These are phyloP conservation scores for Hypoxylon cercidicola DNA, from an alignment of 495 filamentous ascomycete genomes.

Conservation along the genomic window DNA sequence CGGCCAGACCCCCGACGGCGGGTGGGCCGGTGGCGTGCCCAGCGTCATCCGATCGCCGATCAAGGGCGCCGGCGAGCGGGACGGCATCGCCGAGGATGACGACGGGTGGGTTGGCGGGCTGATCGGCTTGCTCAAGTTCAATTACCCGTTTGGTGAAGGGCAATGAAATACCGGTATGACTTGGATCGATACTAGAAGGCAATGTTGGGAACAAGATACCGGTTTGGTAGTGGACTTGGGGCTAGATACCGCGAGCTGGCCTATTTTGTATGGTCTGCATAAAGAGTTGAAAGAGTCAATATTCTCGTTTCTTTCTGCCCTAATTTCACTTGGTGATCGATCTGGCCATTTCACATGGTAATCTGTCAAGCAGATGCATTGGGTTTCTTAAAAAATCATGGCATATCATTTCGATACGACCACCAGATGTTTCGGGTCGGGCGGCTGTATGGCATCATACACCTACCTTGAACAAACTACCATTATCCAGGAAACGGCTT, in stretches of 20 bases:
- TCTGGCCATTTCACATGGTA: neutral
- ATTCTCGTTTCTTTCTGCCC: neutral
- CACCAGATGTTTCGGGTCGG: too few species aligned
- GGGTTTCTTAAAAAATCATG: too few species aligned
- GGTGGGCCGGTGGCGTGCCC: constrained; percentile 74
- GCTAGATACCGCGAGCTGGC: neutral
- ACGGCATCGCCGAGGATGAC: constrained; percentile 69
- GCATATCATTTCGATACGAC: too few species aligned
- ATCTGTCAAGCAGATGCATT: too few species aligned
- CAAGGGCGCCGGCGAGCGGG: constrained; percentile 49
- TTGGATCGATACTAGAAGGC: neutral
- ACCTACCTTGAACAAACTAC: too few species aligned
- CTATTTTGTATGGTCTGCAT: neutral
- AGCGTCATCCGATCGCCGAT: constrained; percentile 68
- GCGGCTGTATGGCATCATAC: too few species aligned
- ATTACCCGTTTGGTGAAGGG: constrained; percentile 90
- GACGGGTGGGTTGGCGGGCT: constrained; percentile 97
- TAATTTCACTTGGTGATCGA: neutral
- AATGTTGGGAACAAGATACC: neutral
- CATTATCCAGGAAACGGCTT: too few species aligned
- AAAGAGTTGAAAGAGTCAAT: neutral
- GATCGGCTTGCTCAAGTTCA: constrained; percentile 95
- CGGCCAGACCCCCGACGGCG: constrained; percentile 58
- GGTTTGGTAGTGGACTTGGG: neutral
- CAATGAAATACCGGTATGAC: constrained; percentile 6